Evolutionary conservation across 129 eudicot genomes (phyloP), one percentile per base, ranked within the genome.

Genomic region (Helichrysum umbraculigerum): DNA sequence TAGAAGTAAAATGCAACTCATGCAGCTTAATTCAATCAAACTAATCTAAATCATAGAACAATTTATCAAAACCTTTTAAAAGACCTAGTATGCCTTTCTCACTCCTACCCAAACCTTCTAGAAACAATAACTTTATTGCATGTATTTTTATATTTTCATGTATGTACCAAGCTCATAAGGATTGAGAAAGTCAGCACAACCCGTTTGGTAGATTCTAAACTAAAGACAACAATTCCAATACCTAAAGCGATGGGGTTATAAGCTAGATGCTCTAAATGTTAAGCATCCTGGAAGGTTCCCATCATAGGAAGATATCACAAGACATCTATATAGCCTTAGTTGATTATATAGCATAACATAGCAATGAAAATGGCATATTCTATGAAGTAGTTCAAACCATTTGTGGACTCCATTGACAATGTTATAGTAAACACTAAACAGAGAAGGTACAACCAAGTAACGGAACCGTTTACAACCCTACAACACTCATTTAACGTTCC

Each of bases 301-400:
- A 75, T 64, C 63, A 75, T 28, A 29, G 21, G 22, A 62, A 42
- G 71, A 32, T 47, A 75, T 74, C 41, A 19, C 11, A 41, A 44
- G 59, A 22, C 28, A 57, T 57, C 7, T 61, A 22, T 25, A 61
- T 74, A 74, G 64, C 78, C 62, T 37, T 15, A 61, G 62, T 62
- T 19, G 32, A 62, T 74, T 72, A 72, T 34, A 35, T 6, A 73
- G 44, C 42, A 63, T n/a, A 64, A 44, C 44, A 75, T 29, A 44
- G 42, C 7, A 16, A 41, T 2, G 28, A 39, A 73, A 62, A 35
- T 57, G 17, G 39, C 21, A 37, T 16, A 59, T 6, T 59, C 68
- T 73, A 22, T 15, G 60, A 74, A 61, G 56, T 72, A 74, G 78
- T 1, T 61, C 70, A 61, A 25, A 17, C 70, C 78, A 61, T 74